These are phyloP conservation scores for Mucor mucedo DNA, from an alignment of 371 early-diverging fungal species.

Conservation along the genomic window DNA sequence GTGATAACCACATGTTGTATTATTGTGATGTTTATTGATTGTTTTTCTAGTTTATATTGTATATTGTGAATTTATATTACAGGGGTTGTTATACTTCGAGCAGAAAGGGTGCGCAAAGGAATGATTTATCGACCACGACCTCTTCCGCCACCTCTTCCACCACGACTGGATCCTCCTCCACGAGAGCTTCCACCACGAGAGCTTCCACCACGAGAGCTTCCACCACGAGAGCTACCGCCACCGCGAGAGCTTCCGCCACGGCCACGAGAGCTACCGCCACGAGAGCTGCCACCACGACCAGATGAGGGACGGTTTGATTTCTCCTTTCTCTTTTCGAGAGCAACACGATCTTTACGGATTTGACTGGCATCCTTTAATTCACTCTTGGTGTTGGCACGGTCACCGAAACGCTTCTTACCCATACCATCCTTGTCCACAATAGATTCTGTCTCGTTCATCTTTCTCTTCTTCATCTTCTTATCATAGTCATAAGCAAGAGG, in stretches of 20 bases:
- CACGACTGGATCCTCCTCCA: too few relatives aligned
- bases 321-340: conserved; percentile 76
- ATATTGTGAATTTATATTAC: too few relatives aligned
- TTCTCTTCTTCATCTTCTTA: conserved; percentile 69
- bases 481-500: conserved; percentile 68
- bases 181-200: too few relatives aligned
- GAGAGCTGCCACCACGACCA: not conserved
- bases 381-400: conserved; percentile 50
- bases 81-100: too few relatives aligned
- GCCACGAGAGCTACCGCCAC: conserved; percentile 10
- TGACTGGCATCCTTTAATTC: conserved; percentile 87
- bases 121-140: too few relatives aligned
- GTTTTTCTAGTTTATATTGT: too few relatives aligned
- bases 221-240: conserved; percentile 10
- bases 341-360: conserved; percentile 84
- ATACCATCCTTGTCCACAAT: conserved; percentile 38
- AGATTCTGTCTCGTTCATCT: conserved; percentile 33
- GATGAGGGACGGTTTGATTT: conserved; percentile 63
- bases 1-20: too few relatives aligned
- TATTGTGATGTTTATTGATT: too few relatives aligned
- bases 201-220: conserved; percentile 8
- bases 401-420: conserved; percentile 62
- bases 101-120: too few relatives aligned
- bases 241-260: conserved; percentile 6
- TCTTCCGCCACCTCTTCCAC: too few relatives aligned